phyloP scores from a whole-genome alignment of 1,139 yeast species.

The Starmera stellimalicola region DNA sequence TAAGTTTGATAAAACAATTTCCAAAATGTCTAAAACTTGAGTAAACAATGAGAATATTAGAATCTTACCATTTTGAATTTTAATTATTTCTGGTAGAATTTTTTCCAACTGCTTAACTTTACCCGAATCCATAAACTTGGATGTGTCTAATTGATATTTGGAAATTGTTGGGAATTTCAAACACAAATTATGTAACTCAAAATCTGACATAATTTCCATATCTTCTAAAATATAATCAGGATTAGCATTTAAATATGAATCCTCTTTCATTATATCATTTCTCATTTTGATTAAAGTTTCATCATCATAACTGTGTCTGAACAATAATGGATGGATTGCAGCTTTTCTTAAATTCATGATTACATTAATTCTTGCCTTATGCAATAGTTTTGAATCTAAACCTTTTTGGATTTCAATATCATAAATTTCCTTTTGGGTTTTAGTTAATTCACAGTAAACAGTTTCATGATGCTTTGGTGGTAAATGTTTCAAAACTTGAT shows the following conservation, averaged over 20 bases:
- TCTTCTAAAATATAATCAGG: slow-evolving; percentile 73
- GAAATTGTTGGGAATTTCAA: slow-evolving; percentile 52
- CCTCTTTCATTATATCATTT: slow-evolving; percentile 67
- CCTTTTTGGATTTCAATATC: slow-evolving; percentile 44
- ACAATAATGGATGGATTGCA: slow-evolving; percentile 63
- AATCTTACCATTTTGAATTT: slow-evolving; percentile 57
- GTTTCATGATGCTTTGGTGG: slow-evolving; percentile 67
- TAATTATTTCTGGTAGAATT: slow-evolving; percentile 50
- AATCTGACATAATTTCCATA: slow-evolving; percentile 94
- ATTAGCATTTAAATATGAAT: slow-evolving; percentile 70
- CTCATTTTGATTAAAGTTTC: slow-evolving; percentile 56
- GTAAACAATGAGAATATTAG: slow-evolving; percentile 87
- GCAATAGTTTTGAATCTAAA: slow-evolving; percentile 39
- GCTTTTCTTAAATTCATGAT: slow-evolving; percentile 70
- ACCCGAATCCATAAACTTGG: slow-evolving; percentile 66
- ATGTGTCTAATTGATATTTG: slow-evolving; percentile 43
- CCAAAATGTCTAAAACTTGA: slow-evolving; percentile 82
- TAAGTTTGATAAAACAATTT: slow-evolving; percentile 56
- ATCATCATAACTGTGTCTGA: slow-evolving; percentile 54
- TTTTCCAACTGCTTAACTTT: slow-evolving; percentile 52
- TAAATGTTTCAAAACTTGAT: slow-evolving; percentile 80
- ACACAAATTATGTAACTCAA: slow-evolving; percentile 72
- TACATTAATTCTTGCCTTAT: slow-evolving; percentile 39
- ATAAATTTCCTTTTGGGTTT: slow-evolving; percentile 53
- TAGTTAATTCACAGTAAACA: slow-evolving; percentile 54